Evolutionary conservation across 306 rosid genomes (phyloP).

Genomic region (Sechiopsis laciniata): DNA sequence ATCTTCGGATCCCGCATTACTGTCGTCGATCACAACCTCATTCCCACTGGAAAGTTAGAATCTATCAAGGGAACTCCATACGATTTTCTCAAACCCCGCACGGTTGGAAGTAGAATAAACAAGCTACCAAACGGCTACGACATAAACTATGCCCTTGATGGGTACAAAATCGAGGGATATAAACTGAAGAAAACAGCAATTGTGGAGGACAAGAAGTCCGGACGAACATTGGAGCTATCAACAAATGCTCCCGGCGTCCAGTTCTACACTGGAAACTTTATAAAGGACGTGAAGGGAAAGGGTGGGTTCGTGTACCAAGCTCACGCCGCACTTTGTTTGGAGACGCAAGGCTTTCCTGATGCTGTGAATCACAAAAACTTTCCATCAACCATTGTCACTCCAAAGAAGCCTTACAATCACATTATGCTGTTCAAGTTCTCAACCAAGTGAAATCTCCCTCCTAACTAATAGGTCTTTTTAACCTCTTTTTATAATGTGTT

Average conservation of each 20-base stretch:
- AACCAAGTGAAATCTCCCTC: conserved; percentile 28
- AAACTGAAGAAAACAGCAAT: conserved; percentile 41
- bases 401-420: conserved; percentile 49
- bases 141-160: conserved; percentile 63
- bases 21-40: conserved; percentile 42
- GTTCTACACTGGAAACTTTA: conserved; percentile 53
- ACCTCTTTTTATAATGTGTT: not conserved
- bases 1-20: conserved; percentile 69
- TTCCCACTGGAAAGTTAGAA: conserved; percentile 69
- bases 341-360: conserved; percentile 68
- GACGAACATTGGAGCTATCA: conserved; percentile 48
- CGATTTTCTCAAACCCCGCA: conserved; percentile 59
- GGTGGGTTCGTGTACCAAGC: conserved; percentile 51
- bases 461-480: not conserved
- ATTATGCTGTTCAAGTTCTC: conserved; percentile 50
- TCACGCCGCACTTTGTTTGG: conserved; percentile 51
- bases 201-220: conserved; percentile 55
- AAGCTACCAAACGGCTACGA: conserved; percentile 58
- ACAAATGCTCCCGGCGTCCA: conserved; percentile 79
- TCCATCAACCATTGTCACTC: conserved; percentile 66
- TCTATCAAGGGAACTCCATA: conserved; percentile 61
- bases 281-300: conserved; percentile 62
- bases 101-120: conserved; percentile 56
- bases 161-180: conserved; percentile 14
- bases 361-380: conserved; percentile 66